phyloP scores from a whole-genome alignment of 2,329 filamentous ascomycete species.

The Volutella citrinella region DNA sequence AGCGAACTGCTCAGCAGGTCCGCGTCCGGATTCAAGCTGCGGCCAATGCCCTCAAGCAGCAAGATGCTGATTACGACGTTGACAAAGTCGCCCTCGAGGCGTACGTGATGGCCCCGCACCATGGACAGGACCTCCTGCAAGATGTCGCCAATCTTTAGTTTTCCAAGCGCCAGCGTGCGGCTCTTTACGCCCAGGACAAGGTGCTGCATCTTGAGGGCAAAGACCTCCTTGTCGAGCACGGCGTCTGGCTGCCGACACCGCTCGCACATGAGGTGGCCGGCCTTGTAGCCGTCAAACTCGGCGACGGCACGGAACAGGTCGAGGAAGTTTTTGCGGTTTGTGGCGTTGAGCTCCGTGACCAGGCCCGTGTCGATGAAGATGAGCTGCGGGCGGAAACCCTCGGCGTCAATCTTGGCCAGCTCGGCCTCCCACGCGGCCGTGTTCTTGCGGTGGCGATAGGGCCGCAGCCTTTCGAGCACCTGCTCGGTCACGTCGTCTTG shows the following conservation, averaged over 20 bases:
- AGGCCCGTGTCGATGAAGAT: conserved; percentile 97
- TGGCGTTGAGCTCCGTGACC: conserved; percentile 86
- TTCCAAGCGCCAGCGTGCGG: conserved; percentile 85
- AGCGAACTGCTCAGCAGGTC: conserved; percentile 84
- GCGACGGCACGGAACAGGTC: conserved; percentile 94
- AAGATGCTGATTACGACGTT: conserved; percentile 97
- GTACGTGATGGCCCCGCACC: conserved; percentile 89
- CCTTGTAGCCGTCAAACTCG: conserved; percentile 95
- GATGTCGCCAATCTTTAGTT: conserved; percentile 94
- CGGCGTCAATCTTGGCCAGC: conserved; percentile 72
- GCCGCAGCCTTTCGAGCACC: conserved; percentile 75
- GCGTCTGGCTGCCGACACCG: conserved; percentile 88
- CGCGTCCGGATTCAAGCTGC: conserved; percentile 79
- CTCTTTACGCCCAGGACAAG: conserved; percentile 88
- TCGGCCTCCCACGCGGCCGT: conserved; percentile 69
- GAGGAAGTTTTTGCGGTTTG: conserved; percentile 86
- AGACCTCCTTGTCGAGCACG: conserved; percentile 85
- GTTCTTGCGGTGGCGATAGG: conserved; percentile 62
- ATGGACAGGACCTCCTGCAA: conserved; percentile 85
- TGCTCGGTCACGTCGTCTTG: conserved; percentile 80
- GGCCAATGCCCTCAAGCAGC: conserved; percentile 88
- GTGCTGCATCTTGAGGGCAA: conserved; percentile 95
- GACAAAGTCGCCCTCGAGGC: conserved; percentile 95
- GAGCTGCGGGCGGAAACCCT: conserved; percentile 89
- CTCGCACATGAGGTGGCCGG: conserved; percentile 93